Conservation (phyloP, 2,329 filamentous ascomycete genomes). For the Sclerotinia spermophila region DNA sequence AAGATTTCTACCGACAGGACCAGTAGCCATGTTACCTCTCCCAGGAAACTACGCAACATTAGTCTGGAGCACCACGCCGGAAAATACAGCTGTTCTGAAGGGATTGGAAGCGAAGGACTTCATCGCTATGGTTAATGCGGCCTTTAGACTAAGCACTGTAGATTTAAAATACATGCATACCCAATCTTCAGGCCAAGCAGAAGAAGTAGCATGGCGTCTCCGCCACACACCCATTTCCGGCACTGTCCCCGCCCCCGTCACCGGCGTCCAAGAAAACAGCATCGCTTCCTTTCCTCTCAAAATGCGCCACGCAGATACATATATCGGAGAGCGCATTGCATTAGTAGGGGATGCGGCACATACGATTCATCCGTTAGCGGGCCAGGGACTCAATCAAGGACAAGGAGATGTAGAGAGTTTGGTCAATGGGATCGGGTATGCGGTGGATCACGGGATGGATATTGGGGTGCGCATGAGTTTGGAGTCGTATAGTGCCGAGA, state of each 20-base stretch:
- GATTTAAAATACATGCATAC: conserved; percentile 83
- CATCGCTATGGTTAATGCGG: conserved; percentile 84
- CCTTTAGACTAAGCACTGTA: conserved; percentile 74
- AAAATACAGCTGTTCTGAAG: conserved; percentile 76
- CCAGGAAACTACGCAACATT: conserved; percentile 79
- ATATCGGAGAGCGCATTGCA: conserved; percentile 84
- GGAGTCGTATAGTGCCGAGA: conserved; percentile 75
- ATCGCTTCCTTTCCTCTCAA: conserved; percentile 88
- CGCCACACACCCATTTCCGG: conserved; percentile 55
- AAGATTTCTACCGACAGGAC: conserved; percentile 87
- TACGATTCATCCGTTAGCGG: conserved; percentile 89
- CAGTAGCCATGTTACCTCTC: conserved; percentile 85
- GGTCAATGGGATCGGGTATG: conserved; percentile 68
- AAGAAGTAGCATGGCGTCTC: conserved; percentile 82
- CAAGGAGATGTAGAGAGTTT: conserved; percentile 84
- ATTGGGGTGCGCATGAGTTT: conserved; percentile 75
- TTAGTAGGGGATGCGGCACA: conserved; percentile 94
- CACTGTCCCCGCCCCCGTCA: conserved; percentile 61
- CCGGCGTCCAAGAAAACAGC: conserved; percentile 71
- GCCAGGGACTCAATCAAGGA: conserved; percentile 91
- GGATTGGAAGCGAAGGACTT: conserved; percentile 70
- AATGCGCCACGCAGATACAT: conserved; percentile 90
- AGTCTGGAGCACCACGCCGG: conserved; percentile 90
- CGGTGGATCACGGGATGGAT: conserved; percentile 80
- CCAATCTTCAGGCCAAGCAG: conserved; percentile 53